These are phyloP conservation scores for Kwoniella sp. DNA, from an alignment of 768 basidiomycete species.

Conservation along the genomic window DNA sequence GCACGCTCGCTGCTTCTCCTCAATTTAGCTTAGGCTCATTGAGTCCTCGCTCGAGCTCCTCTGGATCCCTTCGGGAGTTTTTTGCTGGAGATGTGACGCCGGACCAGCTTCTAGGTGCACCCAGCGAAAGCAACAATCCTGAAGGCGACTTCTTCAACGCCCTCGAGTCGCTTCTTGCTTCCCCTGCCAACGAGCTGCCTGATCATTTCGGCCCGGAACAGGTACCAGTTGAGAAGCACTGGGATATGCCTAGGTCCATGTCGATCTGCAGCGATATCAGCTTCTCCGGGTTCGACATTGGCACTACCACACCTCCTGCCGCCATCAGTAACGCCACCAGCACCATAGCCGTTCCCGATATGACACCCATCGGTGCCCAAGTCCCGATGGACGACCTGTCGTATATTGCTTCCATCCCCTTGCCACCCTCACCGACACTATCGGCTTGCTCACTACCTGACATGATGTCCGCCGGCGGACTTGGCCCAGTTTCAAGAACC, in stretches of 20 bases:
- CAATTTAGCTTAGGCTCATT: constrained; percentile 1
- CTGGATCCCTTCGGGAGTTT: neutral
- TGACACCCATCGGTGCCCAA: neutral
- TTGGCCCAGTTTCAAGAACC: too few species aligned
- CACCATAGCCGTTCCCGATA: too few species aligned
- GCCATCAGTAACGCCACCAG: neutral
- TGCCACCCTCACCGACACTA: neutral
- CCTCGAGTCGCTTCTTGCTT: constrained; percentile 3
- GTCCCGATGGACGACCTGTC: neutral
- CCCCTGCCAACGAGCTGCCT: neutral
- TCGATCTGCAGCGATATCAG: neutral
- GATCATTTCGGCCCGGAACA: too few species aligned
- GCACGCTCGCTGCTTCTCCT: constrained; percentile 9
- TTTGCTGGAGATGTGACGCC: neutral
- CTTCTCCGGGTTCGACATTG: too few species aligned
- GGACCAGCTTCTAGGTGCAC: neutral
- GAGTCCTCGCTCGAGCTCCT: neutral
- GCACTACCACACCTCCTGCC: too few species aligned
- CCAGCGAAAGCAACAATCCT: neutral
- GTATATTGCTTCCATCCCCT: constrained; percentile 9
- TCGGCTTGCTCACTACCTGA: neutral
- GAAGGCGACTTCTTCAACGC: constrained; percentile 9
- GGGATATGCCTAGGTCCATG: neutral
- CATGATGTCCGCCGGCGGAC: too few species aligned
- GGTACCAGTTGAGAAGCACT: neutral